Evolutionary conservation across 2,329 filamentous ascomycete genomes (phyloP), one percentile per base, ranked within the genome.

Genomic region (Ascochyta lentis): DNA sequence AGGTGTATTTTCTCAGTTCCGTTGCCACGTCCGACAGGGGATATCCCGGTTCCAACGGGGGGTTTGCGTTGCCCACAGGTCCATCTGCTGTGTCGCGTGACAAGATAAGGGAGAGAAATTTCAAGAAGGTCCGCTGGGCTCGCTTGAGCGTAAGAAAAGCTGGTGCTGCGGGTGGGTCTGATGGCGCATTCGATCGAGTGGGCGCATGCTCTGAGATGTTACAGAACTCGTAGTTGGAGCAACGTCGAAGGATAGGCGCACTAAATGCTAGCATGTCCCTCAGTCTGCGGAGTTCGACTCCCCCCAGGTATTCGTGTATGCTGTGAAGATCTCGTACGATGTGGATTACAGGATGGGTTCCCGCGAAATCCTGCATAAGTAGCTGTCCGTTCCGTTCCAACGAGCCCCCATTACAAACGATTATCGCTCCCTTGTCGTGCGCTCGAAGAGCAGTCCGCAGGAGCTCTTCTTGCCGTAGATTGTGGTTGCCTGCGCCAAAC

Each of bases 141-240:
- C 86, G 80, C 67, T 91, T 91, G 6, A 91, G 74, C 0, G 87
- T 87, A 15, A 91, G 74, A 60, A 89, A 89, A 0, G 86, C 85
- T 2, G 85, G 83, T 7, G 67, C 64, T 0, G 73, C 78, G 1
- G 77, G 76, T 34, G 68, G 59, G 24, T 70, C 61, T 12, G 51
- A 58, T 3, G 65, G 60, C 5, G 44, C 31, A 15, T 60, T 50
- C 4, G 63, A 64, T 10, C 56, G 58, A 22, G 60, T 52, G 6
- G 54, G 56, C 43, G 63, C 62, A 27, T 66, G 78, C 67, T 91
- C 88, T 2, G 87, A 87, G 15, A 90, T 78, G 63, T 92, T 92
- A 78, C 87, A 91, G 71, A 91, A 93, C 67, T 92, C 89, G 59
- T 89, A 84, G 63, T 90, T 92, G 10, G 87, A 88, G 68, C 87